Evolutionary conservation across 78 protist species (phyloP), one percentile per base, ranked within the genome.

Genomic region (Parvularia atlantis): DNA sequence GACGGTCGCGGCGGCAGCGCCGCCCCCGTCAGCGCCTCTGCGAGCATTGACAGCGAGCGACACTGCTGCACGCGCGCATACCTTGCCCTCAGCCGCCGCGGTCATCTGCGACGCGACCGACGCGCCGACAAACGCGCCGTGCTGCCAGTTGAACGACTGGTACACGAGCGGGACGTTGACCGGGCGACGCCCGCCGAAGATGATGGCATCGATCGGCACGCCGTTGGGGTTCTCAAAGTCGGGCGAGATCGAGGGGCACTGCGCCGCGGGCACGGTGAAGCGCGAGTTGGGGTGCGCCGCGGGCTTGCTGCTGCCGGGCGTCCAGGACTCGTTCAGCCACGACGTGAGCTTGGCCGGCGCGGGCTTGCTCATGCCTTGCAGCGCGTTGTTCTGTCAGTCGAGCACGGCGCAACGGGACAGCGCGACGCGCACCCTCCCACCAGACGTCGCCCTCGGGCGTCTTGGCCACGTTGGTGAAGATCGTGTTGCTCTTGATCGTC

Each of bases 401-500:
- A n/a, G n/a, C n/a, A n/a, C n/a, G n/a, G n/a, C n/a, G n/a, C n/a
- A n/a, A n/a, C n/a, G n/a, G 52, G 70, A 36, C 20, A 35, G 31
- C 77, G 71, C 19, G 82, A 9, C n/a, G n/a, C n/a, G n/a, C n/a
- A n/a, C 82, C 90, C 52, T 89, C 92, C 97, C 97, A 93, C 87
- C 89, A 90, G 30, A 85, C 91, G 48, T 93, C 93, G 41, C 84
- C 84, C 71, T 91, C 90, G 17, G 53, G 75, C 5, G 93, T 87
- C 48, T 50, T 48, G 2, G 89, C 93, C 37, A 89, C 91, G 66
- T 93, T 93, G 54, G 95, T 87, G 71, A 91, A 93, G 31, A 93
- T 16, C 22, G 87, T 69, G 77, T 92, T 81, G 4, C 61, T 39
- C 39, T 64, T 30, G 46, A 86, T 75, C 22, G 89, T 41, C 4